phyloP scores from a whole-genome alignment of 345 rosid genomes.

The Populus deltoides region DNA sequence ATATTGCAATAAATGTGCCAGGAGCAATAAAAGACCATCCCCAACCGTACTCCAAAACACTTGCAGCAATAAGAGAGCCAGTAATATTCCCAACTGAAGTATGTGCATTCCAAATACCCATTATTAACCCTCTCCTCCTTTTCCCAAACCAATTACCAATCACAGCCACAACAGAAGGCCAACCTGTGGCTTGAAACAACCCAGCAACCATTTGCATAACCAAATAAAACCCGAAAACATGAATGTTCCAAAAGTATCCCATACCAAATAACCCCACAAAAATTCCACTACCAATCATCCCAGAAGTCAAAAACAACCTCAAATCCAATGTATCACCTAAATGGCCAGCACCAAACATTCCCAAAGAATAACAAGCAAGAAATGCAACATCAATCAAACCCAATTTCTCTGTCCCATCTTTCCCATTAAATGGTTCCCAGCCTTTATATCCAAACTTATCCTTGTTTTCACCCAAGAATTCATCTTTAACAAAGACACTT shows the following conservation, averaged over 20 bases:
- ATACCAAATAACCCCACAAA: constrained; percentile 85
- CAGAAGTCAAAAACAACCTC: constrained; percentile 73
- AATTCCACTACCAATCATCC: constrained; percentile 90
- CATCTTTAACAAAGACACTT: constrained; percentile 47
- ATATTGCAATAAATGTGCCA: constrained; percentile 60
- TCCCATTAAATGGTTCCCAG: constrained; percentile 77
- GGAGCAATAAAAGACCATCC: constrained; percentile 91
- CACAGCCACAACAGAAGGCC: constrained; percentile 99
- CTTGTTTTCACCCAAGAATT: not conserved
- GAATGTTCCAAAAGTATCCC: constrained; percentile 83
- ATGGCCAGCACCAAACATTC: constrained; percentile 93
- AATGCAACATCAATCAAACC: constrained; percentile 93
- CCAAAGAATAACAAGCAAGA: constrained; percentile 77
- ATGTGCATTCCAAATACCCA: constrained; percentile 99
- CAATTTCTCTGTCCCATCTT: constrained; percentile 68
- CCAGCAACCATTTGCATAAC: constrained; percentile 87
- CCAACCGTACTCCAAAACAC: constrained; percentile 89
- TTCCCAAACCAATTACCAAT: constrained; percentile 92
- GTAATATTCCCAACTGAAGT: constrained; percentile 86
- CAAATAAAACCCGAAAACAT: constrained; percentile 62
- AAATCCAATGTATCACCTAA: constrained; percentile 84
- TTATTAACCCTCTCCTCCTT: constrained; percentile 89
- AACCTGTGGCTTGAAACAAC: constrained; percentile 86
- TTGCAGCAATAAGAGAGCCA: constrained; percentile 88
- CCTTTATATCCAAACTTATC: constrained; percentile 31